phyloP scores from a whole-genome alignment of 805 yeast genomes.

The Monosporozyma servazzii region DNA sequence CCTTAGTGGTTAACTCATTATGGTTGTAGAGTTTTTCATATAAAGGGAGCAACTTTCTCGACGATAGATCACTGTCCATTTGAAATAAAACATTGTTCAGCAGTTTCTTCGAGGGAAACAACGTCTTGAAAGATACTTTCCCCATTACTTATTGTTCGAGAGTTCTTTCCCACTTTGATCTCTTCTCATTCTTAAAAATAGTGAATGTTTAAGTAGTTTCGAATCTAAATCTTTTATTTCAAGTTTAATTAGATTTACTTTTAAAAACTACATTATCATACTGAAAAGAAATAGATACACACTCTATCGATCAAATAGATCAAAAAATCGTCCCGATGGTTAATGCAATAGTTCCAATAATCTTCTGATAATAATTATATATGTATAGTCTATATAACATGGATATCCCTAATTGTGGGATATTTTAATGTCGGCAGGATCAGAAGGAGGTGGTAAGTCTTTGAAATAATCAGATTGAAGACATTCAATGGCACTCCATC shows the following conservation, averaged over 20 bases:
- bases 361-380: background rate
- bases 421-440: conserved; percentile 32
- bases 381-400: background rate
- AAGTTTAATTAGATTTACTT: too few species aligned
- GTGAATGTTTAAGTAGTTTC: too few species aligned
- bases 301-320: background rate
- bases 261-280: too few species aligned
- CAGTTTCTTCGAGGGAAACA: conserved; percentile 51
- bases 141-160: background rate
- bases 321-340: background rate
- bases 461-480: conserved; percentile 57
- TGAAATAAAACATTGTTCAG: conserved; percentile 58
- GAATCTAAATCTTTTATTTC: too few species aligned
- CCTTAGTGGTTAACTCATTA: background rate
- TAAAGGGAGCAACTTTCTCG: conserved; percentile 44
- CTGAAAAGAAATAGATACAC: too few species aligned
- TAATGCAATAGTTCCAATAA: background rate
- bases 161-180: conserved; percentile 22
- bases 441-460: conserved; percentile 69
- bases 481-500: conserved; percentile 59
- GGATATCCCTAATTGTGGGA: background rate
- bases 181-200: background rate
- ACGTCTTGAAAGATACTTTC: conserved; percentile 27
- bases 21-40: conserved; percentile 41
- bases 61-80: conserved; percentile 49